Percentiles rank a stretch among this genome's conserved stretches.
phyloP scores from a whole-genome alignment of 108 stramenopile genomes.

The Pseudonitzschia multistriata region DNA sequence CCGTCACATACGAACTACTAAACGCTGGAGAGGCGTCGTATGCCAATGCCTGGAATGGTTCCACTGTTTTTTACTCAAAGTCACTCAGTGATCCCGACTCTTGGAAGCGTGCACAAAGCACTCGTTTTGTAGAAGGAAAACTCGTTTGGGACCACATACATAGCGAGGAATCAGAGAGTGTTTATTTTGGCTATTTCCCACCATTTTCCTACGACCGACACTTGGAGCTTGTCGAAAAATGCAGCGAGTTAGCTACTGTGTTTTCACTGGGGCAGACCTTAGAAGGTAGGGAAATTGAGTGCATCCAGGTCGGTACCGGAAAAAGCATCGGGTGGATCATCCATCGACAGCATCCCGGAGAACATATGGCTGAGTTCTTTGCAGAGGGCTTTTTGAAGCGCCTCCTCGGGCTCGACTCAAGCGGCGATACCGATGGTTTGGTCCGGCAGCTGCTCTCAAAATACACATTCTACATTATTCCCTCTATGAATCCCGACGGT shows the following conservation, averaged over 20 bases:
- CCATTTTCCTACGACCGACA: constrained; percentile 61
- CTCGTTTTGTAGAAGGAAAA: constrained; percentile 49
- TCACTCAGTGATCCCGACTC: constrained; percentile 36
- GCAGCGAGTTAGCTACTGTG: constrained; percentile 21
- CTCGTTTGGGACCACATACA: constrained; percentile 47
- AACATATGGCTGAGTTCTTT: constrained; percentile 55
- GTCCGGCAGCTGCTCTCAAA: constrained; percentile 32
- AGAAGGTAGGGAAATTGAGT: constrained; percentile 55
- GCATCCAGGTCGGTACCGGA: constrained; percentile 47
- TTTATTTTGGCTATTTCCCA: constrained; percentile 60
- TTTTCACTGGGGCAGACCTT: constrained; percentile 49
- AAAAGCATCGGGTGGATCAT: constrained; percentile 47
- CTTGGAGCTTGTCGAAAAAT: constrained; percentile 49
- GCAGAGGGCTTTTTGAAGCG: constrained; percentile 52
- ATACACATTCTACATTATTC: constrained; percentile 64
- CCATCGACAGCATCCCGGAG: constrained; percentile 63
- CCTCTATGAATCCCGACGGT: constrained; percentile 68
- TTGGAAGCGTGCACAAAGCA: constrained; percentile 42
- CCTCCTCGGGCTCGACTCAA: constrained; percentile 29
- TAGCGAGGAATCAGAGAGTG: constrained; percentile 24
- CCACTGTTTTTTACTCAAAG: constrained; percentile 44
- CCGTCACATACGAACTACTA: constrained; percentile 40
- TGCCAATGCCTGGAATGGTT: constrained; percentile 55
- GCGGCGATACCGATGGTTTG: constrained; percentile 28
- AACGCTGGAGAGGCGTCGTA: constrained; percentile 51